These are phyloP conservation scores for Trichophaea hybrida DNA, from an alignment of 2,329 filamentous ascomycete genomes.

Conservation along the genomic window DNA sequence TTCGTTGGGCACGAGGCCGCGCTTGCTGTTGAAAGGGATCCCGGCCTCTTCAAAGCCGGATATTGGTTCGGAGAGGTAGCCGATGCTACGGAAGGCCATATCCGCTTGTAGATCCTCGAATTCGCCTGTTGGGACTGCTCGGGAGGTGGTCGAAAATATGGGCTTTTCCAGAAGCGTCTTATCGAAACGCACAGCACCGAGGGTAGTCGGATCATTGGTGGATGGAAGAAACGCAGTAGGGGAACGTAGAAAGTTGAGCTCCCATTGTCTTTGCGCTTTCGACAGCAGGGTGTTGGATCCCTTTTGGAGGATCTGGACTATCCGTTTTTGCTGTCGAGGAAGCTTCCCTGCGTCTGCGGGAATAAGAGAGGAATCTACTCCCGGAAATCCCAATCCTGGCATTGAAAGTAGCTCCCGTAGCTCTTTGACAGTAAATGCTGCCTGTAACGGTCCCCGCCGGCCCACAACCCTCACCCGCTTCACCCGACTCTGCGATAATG, in stretches of 20 bases:
- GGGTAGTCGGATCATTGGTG: constrained; percentile 33
- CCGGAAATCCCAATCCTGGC: constrained; percentile 54
- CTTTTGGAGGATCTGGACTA: constrained; percentile 69
- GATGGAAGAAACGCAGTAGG: constrained; percentile 53
- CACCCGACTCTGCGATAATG: constrained; percentile 56
- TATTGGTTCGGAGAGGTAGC: constrained; percentile 71
- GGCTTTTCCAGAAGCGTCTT: constrained; percentile 40
- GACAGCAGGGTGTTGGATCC: constrained; percentile 44
- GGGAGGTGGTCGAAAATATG: constrained; percentile 37
- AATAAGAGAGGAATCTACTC: constrained; percentile 49
- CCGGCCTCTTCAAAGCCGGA: constrained; percentile 58
- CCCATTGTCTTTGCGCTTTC: constrained; percentile 55
- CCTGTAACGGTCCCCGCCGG: constrained; percentile 77
- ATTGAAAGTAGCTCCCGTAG: constrained; percentile 74
- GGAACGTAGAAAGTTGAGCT: constrained; percentile 69
- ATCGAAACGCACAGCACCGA: constrained; percentile 56
- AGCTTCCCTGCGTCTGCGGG: constrained; percentile 47
- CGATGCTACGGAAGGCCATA: constrained; percentile 82
- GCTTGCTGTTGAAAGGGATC: constrained; percentile 59
- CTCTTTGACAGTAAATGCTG: constrained; percentile 92
- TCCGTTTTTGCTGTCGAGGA: constrained; percentile 57
- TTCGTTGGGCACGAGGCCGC: constrained; percentile 73
- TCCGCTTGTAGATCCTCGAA: constrained; percentile 46
- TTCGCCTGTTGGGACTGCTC: constrained; percentile 38
- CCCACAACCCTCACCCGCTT: constrained; percentile 77